These are phyloP conservation scores for Xylariaceae sp. DNA, from an alignment of 2,329 filamentous ascomycete species.

Conservation along the genomic window DNA sequence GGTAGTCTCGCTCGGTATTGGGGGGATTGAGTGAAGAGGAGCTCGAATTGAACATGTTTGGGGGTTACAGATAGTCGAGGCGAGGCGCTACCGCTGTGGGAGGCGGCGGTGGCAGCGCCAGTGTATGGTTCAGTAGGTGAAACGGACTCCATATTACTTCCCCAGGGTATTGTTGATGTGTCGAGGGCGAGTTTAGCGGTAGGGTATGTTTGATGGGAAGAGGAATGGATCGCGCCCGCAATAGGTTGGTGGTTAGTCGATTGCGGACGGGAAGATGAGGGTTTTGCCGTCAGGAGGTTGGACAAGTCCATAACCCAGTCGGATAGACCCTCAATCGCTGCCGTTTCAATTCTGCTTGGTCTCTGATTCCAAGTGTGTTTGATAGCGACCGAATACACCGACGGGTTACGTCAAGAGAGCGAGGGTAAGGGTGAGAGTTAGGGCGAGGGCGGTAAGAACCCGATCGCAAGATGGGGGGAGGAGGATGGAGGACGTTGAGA, in stretches of 20 bases:
- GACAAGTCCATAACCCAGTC: conserved; percentile 43
- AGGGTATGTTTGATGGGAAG: conserved; percentile 28
- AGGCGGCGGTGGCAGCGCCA: conserved; percentile 46
- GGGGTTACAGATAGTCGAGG: conserved; percentile 58
- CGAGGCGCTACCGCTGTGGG: conserved; percentile 53
- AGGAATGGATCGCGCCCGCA: conserved; percentile 40
- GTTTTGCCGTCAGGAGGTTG: conserved; percentile 38
- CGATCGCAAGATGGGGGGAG: conserved; percentile 36
- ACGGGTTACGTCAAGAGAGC: conserved; percentile 5
- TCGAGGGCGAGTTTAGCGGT: conserved; percentile 34
- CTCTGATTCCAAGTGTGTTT: conserved; percentile 14
- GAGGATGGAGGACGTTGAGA: conserved; percentile 21
- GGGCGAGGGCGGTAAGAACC: conserved; percentile 32
- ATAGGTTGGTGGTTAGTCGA: conserved; percentile 30
- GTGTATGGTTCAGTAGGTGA: conserved; percentile 50
- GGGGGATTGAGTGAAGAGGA: conserved; percentile 71
- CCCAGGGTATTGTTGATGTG: conserved; percentile 36
- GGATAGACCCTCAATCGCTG: conserved; percentile 19
- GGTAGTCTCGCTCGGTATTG: conserved; percentile 77
- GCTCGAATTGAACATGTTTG: conserved; percentile 82
- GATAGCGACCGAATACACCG: conserved; percentile 15
- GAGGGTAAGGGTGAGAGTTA: conserved; percentile 8
- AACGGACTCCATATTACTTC: conserved; percentile 53
- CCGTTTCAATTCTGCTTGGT: conserved; percentile 22
- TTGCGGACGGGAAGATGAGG: conserved; percentile 31